Percentiles rank a stretch among this genome's conserved stretches.
phyloP scores from a whole-genome alignment of 768 basidiomycete genomes.

The Termitomyces sp. region DNA sequence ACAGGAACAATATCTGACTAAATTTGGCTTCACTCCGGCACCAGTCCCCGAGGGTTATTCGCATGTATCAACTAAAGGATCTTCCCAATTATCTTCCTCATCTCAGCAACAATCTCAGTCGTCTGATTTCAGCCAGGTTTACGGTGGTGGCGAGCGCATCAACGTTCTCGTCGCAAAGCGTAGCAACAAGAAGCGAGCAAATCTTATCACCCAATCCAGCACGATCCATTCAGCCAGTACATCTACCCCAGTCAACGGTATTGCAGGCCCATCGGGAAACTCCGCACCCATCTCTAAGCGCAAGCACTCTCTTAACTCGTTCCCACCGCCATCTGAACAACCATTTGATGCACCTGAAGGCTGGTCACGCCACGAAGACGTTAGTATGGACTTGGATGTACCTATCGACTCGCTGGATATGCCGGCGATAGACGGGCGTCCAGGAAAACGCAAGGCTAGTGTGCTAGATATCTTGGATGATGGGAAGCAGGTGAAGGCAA shows the following conservation, averaged over 20 bases:
- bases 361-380: constrained; percentile 31
- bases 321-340: constrained; percentile 46
- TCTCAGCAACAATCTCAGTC: constrained; percentile 26
- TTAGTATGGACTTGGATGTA: constrained; percentile 52
- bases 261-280: constrained; percentile 17
- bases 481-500: constrained; percentile 27
- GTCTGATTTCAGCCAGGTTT: constrained; percentile 25
- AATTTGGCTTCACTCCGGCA: constrained; percentile 70
- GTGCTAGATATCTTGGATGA: constrained; percentile 35
- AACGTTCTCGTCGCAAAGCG: constrained; percentile 76
- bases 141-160: constrained; percentile 51
- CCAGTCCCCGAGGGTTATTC: constrained; percentile 70
- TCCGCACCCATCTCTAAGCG: constrained; percentile 30
- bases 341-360: constrained; percentile 36
- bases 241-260: constrained; percentile 10
- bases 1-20: constrained; percentile 75
- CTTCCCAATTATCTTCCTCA: constrained; percentile 34
- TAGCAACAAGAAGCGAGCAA: constrained; percentile 56
- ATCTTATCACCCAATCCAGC: constrained; percentile 18
- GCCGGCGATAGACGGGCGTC: constrained; percentile 25
- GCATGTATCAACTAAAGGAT: constrained; percentile 31
- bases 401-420: constrained; percentile 51
- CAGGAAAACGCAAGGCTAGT: constrained; percentile 48
- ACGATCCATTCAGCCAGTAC: constrained; percentile 20
- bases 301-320: constrained; percentile 30